phyloP scores from a whole-genome alignment of 441 rosid genomes.

The Pelargonium hybrid region DNA sequence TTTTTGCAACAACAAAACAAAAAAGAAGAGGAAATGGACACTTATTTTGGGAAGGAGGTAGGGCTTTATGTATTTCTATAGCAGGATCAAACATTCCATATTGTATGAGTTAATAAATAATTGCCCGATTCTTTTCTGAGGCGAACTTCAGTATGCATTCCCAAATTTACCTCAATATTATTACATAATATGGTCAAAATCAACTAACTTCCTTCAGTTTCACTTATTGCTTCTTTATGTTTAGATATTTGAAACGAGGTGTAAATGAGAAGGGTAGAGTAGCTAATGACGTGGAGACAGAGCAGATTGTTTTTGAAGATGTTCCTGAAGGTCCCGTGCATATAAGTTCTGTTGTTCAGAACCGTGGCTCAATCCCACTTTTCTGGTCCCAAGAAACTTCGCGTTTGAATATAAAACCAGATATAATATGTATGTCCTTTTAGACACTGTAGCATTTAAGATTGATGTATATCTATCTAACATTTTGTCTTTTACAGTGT shows the following conservation, averaged over 20 bases:
- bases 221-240: slow-evolving; percentile 23
- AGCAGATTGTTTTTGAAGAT: slow-evolving; percentile 90
- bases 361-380: slow-evolving; percentile 96
- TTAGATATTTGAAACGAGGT: slow-evolving; percentile 93
- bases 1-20: too few species aligned
- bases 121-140: neutral
- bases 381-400: slow-evolving; percentile 99
- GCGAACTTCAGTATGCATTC: neutral
- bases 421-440: slow-evolving; percentile 54
- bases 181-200: neutral
- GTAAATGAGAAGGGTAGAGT: slow-evolving; percentile 93
- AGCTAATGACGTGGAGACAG: slow-evolving; percentile 98
- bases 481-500: slow-evolving; percentile 38
- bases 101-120: neutral
- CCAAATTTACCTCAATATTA: neutral
- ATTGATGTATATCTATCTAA: neutral
- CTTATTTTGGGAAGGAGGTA: too few species aligned
- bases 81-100: neutral
- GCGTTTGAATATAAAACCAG: slow-evolving; percentile 90
- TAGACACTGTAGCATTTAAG: too few species aligned
- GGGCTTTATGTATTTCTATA: too few species aligned
- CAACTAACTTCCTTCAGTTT: neutral
- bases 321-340: slow-evolving; percentile 68
- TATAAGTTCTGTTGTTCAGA: slow-evolving; percentile 85
- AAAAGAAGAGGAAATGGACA: too few species aligned